A percentile compares a stretch with the other conserved stretches of the same genome.
Conservation (phyloP, 2,329 filamentous ascomycete genomes). For the Hirsutella minnesotensis region DNA sequence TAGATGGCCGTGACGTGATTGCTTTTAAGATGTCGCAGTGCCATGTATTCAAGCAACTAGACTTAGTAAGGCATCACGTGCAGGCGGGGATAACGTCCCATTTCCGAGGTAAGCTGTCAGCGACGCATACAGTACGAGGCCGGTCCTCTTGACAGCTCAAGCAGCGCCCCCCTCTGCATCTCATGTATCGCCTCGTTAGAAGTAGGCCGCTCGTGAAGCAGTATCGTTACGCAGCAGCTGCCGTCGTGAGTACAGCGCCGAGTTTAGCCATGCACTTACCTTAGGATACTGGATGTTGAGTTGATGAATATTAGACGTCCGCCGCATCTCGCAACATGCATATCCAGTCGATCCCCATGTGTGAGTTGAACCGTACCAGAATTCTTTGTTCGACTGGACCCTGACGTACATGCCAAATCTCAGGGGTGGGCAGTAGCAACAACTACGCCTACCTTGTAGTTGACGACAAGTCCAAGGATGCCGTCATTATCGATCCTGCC, state of each 20-base stretch:
- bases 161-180: neutral
- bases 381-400: neutral
- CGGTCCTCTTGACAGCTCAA: neutral
- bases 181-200: constrained; percentile 31
- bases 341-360: constrained; percentile 82
- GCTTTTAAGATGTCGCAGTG: no score
- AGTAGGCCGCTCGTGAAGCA: constrained; percentile 21
- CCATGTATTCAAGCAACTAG: neutral
- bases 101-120: neutral
- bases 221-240: constrained; percentile 7
- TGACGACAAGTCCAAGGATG: constrained; percentile 67
- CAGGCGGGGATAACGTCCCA: neutral
- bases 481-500: constrained; percentile 69
- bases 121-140: neutral
- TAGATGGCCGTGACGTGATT: no score
- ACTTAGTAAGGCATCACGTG: constrained; percentile 1
- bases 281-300: neutral
- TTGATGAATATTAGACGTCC: neutral
- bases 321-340: constrained; percentile 46
- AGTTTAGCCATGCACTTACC: no score
- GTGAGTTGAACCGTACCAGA: no score
- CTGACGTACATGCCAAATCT: neutral
- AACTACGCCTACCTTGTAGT: constrained; percentile 80
- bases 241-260: neutral
- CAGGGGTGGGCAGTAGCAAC: constrained; percentile 66